Evolutionary conservation across 495 filamentous ascomycete species (phyloP).

Genomic region (Hypoxylon perforatum): DNA sequence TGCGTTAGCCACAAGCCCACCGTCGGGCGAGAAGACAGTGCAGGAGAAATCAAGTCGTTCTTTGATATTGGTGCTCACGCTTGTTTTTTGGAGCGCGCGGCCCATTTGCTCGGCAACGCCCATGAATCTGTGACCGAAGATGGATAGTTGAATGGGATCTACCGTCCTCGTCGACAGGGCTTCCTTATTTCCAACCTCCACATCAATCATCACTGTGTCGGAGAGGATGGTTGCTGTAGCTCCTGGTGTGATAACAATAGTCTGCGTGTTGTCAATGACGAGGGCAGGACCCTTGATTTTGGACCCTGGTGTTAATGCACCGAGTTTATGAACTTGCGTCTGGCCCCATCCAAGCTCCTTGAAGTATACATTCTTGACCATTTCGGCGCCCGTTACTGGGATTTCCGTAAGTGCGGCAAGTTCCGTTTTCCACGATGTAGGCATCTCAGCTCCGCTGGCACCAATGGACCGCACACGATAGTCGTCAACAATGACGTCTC

Average conservation of each 20-base stretch:
- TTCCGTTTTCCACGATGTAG: background rate
- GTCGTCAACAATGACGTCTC: slow-evolving; percentile 83
- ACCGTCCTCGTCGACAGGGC: slow-evolving; percentile 42
- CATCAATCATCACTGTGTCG: background rate
- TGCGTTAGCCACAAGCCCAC: slow-evolving; percentile 91
- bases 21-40: slow-evolving; percentile 87
- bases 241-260: slow-evolving; percentile 88
- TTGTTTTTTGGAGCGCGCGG: slow-evolving; percentile 91
- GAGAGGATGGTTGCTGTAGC: slow-evolving; percentile 63
- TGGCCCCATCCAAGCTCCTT: slow-evolving; percentile 81
- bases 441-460: slow-evolving; percentile 61
- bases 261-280: slow-evolving; percentile 94
- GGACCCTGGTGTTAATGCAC: slow-evolving; percentile 79
- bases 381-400: slow-evolving; percentile 1
- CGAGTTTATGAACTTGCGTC: slow-evolving; percentile 87
- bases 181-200: too few species aligned
- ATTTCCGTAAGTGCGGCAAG: background rate
- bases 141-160: slow-evolving; percentile 85
- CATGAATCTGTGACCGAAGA: slow-evolving; percentile 97
- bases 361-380: slow-evolving; percentile 69
- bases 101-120: slow-evolving; percentile 98
- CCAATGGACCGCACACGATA: slow-evolving; percentile 78
- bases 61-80: slow-evolving; percentile 96
- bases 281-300: slow-evolving; percentile 87
- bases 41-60: slow-evolving; percentile 96